Evolutionary conservation across 345 rosid species (phyloP).

Genomic region (Gynandropsis gynandra): DNA sequence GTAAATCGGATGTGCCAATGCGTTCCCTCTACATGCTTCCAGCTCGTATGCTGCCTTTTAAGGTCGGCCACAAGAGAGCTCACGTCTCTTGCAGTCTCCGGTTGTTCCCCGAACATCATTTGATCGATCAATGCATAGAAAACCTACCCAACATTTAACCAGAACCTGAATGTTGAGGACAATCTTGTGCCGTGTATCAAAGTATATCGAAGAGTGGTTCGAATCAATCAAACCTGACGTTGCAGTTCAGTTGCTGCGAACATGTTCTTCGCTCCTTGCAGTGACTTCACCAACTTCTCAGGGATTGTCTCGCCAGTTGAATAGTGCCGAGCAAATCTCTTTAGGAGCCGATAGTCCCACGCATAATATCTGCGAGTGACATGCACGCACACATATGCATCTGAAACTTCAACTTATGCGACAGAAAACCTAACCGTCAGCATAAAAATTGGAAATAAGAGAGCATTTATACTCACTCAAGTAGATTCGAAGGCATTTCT

Average conservation of each 20-base stretch:
- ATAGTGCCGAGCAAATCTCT: constrained; percentile 76
- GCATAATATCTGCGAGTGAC: constrained; percentile 61
- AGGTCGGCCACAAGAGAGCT: constrained; percentile 61
- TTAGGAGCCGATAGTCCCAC: constrained; percentile 75
- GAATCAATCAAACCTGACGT: constrained; percentile 56
- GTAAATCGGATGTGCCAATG: constrained; percentile 77
- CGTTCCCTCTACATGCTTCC: constrained; percentile 87
- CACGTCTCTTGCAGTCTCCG: constrained; percentile 34
- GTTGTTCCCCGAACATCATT: constrained; percentile 73
- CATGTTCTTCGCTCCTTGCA: constrained; percentile 84
- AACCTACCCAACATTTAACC: constrained; percentile 33
- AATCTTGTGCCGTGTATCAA: neutral
- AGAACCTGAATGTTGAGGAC: neutral
- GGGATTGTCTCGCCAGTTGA: constrained; percentile 82
- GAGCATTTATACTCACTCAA: constrained; percentile 78
- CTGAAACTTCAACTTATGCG: neutral
- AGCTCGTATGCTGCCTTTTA: constrained; percentile 62
- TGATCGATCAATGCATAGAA: constrained; percentile 79
- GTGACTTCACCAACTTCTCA: constrained; percentile 67
- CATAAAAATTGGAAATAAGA: constrained; percentile 6
- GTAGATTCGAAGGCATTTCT: constrained; percentile 86
- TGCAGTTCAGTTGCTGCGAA: constrained; percentile 94
- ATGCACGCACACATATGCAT: constrained; percentile 9
- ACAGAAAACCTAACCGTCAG: neutral
- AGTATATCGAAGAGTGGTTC: neutral